phyloP scores from a whole-genome alignment of 768 basidiomycete species.

The Phanerodontia chrysosporium region DNA sequence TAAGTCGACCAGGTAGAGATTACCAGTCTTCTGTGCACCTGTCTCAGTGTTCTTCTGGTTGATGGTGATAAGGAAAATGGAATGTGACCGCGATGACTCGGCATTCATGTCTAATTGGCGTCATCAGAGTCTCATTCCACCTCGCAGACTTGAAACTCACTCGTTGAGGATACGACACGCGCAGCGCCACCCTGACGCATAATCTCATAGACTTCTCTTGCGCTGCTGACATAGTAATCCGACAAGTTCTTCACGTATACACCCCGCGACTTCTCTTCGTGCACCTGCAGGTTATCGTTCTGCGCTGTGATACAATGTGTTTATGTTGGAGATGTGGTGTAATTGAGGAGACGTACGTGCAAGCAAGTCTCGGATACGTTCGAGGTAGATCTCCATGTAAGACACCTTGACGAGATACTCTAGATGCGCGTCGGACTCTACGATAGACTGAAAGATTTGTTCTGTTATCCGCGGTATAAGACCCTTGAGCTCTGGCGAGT shows the following conservation, averaged over 20 bases:
- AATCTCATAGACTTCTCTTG: conserved; percentile 95
- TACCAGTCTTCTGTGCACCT: conserved; percentile 94
- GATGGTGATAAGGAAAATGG: conserved; percentile 97
- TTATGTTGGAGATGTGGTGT: too few species aligned
- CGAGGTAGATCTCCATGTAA: conserved; percentile 99
- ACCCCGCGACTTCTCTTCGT: conserved; percentile 96
- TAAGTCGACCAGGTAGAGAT: conserved; percentile 95
- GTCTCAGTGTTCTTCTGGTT: conserved; percentile 95
- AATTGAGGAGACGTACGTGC: conserved; percentile 68
- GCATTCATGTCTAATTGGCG: conserved; percentile 91
- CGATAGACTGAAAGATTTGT: conserved; percentile 97
- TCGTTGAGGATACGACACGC: conserved; percentile 90
- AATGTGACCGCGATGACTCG: conserved; percentile 97
- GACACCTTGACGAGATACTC: conserved; percentile 99
- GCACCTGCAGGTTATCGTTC: conserved; percentile 97
- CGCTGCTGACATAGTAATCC: conserved; percentile 96
- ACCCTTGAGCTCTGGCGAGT: conserved; percentile 87
- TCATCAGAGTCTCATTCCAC: neutral
- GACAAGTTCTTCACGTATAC: conserved; percentile 98
- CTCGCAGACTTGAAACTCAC: conserved; percentile 43
- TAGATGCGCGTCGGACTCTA: conserved; percentile 89
- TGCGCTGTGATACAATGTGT: conserved; percentile 50
- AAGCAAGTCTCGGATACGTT: conserved; percentile 90
- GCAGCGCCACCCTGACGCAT: conserved; percentile 95
- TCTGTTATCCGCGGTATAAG: conserved; percentile 98